Evolutionary conservation across 2,329 filamentous ascomycete species (phyloP).

Genomic region (Pseudocercospora vitis): DNA sequence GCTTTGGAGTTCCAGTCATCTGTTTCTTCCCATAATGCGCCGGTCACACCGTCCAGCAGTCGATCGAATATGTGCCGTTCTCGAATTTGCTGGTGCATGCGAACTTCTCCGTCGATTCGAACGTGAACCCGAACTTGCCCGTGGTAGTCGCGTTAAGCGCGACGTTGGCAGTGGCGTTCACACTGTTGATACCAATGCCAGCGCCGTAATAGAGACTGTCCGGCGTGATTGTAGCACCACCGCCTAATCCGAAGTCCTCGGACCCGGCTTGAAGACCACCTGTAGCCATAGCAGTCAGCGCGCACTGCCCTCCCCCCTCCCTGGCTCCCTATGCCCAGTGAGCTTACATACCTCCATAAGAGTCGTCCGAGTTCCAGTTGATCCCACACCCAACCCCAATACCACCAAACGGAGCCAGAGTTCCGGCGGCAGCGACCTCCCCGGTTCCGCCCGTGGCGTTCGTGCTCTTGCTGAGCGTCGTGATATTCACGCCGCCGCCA

Average conservation of each 20-base stretch:
- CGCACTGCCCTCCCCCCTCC: too few relatives aligned
- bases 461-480: not conserved
- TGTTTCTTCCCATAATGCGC: too few relatives aligned
- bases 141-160: conserved; percentile 12
- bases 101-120: conserved; percentile 15
- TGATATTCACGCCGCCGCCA: not conserved
- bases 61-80: conserved; percentile 9
- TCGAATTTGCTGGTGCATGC: conserved; percentile 15
- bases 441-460: conserved; percentile 6
- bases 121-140: conserved; percentile 15
- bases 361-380: conserved; percentile 7
- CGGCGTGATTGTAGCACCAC: conserved; percentile 18
- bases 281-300: not conserved
- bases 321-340: too few relatives aligned
- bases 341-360: conserved; percentile 1
- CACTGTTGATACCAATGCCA: conserved; percentile 17
- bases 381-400: conserved; percentile 13
- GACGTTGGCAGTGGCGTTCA: conserved; percentile 16
- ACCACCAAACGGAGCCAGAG: conserved; percentile 2
- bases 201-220: conserved; percentile 13
- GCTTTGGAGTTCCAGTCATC: too few relatives aligned
- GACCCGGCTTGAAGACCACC: conserved; percentile 20
- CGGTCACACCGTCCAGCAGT: too few relatives aligned
- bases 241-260: conserved; percentile 18
- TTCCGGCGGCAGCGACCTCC: conserved; percentile 4